Percentiles rank a stretch among this genome's conserved stretches.
These are phyloP conservation scores for Talaromyces sp. DNA, from an alignment of 2,329 filamentous ascomycete genomes.

Conservation along the genomic window DNA sequence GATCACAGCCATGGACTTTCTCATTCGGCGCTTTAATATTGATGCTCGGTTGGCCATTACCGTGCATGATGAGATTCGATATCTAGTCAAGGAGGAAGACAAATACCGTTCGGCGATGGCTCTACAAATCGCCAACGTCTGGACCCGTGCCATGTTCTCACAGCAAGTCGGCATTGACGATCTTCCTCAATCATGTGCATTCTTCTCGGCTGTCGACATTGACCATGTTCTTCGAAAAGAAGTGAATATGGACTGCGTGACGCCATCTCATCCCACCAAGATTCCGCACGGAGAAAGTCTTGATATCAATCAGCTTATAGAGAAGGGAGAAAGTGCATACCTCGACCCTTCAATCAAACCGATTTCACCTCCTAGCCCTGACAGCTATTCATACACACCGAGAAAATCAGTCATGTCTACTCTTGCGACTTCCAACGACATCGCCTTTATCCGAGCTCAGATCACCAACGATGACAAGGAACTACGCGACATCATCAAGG, in stretches of 20 bases:
- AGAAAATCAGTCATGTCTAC: constrained; percentile 77
- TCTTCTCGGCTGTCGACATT: constrained; percentile 93
- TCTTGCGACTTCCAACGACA: constrained; percentile 56
- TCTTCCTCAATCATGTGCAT: constrained; percentile 88
- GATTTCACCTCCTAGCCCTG: constrained; percentile 56
- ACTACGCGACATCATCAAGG: constrained; percentile 68
- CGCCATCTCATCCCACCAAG: constrained; percentile 74
- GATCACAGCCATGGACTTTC: constrained; percentile 91
- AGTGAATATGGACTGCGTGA: constrained; percentile 96
- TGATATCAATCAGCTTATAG: constrained; percentile 75
- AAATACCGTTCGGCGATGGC: constrained; percentile 90
- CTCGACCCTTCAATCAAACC: constrained; percentile 67
- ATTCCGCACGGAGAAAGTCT: constrained; percentile 85
- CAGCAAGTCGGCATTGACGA: constrained; percentile 97
- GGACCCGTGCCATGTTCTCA: constrained; percentile 96
- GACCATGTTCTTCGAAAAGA: constrained; percentile 96
- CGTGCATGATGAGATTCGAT: constrained; percentile 96
- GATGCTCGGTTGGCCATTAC: constrained; percentile 84
- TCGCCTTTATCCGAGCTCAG: constrained; percentile 77
- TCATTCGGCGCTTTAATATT: constrained; percentile 81
- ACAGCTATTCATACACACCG: constrained; percentile 65
- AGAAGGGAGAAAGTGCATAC: constrained; percentile 65
- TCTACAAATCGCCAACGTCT: constrained; percentile 88
- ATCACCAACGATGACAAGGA: constrained; percentile 74
- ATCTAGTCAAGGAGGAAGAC: constrained; percentile 80